Base-by-base conservation (phyloP, 2,329 filamentous ascomycete species). In the Beauveria caledonica region DNA sequence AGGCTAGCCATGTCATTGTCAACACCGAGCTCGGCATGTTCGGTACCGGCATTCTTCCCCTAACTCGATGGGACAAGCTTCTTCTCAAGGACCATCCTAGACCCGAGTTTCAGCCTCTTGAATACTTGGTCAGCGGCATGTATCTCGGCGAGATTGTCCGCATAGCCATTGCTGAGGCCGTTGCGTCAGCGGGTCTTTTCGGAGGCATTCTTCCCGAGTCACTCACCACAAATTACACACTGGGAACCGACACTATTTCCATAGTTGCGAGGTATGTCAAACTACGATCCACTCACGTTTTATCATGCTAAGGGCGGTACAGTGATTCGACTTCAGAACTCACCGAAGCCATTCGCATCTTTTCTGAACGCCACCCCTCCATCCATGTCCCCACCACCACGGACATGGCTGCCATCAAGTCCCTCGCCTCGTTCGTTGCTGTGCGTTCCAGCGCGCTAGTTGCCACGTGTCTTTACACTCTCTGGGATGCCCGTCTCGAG, bases 1-100 rank as follows among this genome's bases (percentile, higher is more conserved):
- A 75, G 21, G 84, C 83, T 5, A 81, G 77, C 60, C 82, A 87
- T 65, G 83, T 87, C 60, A 82, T 88, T 62, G 79, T 88, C 65
- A 88, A 88, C 69, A 87, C 84, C 1, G 85, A 88, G 69, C 71
- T 87, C 39, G 81, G 84, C 65, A 87, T 88, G 84, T 87, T 86
- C 67, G 85, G 85, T 15, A 73, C 77, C 55, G 79, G 74, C 60
- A 77, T 86, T 53, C 71, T 87, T 27, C 84, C 85, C 7, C 65
- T 82, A 59, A 87, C 85, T 3, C 78, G 77, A 64, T 88, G 85
- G 85, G 86, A 88, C 64, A 69, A 72, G 19, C 68, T 73, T 5
- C 72, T 88, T 15, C 80, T 80, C 50, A 74, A 74, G 2, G 74
- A 70, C 0, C 85, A 86, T 63, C 75, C 80, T 13, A 74, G 76